Evolutionary conservation across 2,329 filamentous ascomycete species (phyloP).

Genomic region (Penicillium italicum): DNA sequence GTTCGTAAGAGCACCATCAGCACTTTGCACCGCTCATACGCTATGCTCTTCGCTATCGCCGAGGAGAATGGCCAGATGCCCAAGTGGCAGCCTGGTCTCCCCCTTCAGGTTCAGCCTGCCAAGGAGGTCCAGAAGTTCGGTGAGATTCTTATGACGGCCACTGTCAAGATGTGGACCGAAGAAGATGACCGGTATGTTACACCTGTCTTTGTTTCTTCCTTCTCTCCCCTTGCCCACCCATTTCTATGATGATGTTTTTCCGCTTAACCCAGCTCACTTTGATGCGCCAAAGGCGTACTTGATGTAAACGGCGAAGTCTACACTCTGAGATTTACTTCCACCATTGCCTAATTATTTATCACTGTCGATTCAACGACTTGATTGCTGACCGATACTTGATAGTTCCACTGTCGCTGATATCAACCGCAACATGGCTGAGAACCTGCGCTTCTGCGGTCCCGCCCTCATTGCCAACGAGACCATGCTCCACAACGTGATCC

Average conservation of each 20-base stretch:
- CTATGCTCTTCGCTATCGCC: constrained; percentile 82
- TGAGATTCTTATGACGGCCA: constrained; percentile 78
- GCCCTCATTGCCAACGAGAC: constrained; percentile 72
- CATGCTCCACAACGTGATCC: constrained; percentile 71
- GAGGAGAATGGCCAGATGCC: constrained; percentile 71
- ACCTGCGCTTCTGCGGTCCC: constrained; percentile 85
- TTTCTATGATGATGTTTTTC: constrained; percentile 73
- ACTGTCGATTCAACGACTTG: constrained; percentile 14
- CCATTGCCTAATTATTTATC: constrained; percentile 15
- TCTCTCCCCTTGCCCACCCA: constrained; percentile 7
- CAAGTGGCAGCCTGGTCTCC: constrained; percentile 88
- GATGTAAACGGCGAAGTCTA: constrained; percentile 76
- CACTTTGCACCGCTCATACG: constrained; percentile 90
- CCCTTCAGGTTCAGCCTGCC: constrained; percentile 73
- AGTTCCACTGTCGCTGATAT: constrained; percentile 90
- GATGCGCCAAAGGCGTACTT: constrained; percentile 77
- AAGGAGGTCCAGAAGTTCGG: constrained; percentile 79
- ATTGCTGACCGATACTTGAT: constrained; percentile 34
- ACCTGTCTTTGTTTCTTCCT: constrained; percentile 18
- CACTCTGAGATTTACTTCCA: constrained; percentile 42
- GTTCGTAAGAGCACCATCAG: constrained; percentile 88
- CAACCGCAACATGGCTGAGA: constrained; percentile 87
- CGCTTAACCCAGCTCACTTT: constrained; percentile 99
- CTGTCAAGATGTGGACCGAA: constrained; percentile 79
- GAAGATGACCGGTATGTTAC: constrained; percentile 86